Evolutionary conservation across 2,329 filamentous ascomycete genomes (phyloP).

Genomic region (Cladophialophora carrionii): DNA sequence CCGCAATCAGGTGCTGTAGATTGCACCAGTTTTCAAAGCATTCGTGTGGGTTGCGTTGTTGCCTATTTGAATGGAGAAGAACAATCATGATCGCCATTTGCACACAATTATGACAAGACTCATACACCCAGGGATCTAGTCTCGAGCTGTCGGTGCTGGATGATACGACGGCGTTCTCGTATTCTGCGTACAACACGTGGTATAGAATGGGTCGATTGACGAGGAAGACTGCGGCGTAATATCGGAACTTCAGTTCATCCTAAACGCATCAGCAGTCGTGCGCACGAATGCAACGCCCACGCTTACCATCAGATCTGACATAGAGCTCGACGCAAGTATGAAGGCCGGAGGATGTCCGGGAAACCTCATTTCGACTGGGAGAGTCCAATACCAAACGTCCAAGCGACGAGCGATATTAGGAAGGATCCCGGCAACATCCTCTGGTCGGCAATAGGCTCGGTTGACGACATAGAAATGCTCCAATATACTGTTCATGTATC

Average conservation of each 20-base stretch:
- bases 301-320: constrained; percentile 16
- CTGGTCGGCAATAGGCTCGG: constrained; percentile 19
- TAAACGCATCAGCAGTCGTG: not conserved
- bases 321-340: not conserved
- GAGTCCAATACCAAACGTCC: constrained; percentile 20
- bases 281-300: not conserved
- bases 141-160: not conserved
- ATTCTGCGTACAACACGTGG: constrained; percentile 11
- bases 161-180: constrained; percentile 12
- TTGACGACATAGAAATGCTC: constrained; percentile 13
- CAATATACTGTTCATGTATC: constrained; percentile 22
- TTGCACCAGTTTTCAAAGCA: constrained; percentile 22
- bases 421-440: constrained; percentile 8
- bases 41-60: constrained; percentile 3
- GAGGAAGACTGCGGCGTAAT: constrained; percentile 18
- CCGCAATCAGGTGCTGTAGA: constrained; percentile 18
- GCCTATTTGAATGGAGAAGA: constrained; percentile 15
- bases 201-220: constrained; percentile 20
- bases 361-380: constrained; percentile 17
- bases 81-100: constrained; percentile 22
- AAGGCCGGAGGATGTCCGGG: constrained; percentile 17
- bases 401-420: constrained; percentile 15
- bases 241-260: constrained; percentile 22
- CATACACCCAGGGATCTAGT: constrained; percentile 15
- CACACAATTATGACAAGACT: constrained; percentile 23